phyloP scores from a whole-genome alignment of 2,329 filamentous ascomycete genomes.

The Botrytis elliptica region DNA sequence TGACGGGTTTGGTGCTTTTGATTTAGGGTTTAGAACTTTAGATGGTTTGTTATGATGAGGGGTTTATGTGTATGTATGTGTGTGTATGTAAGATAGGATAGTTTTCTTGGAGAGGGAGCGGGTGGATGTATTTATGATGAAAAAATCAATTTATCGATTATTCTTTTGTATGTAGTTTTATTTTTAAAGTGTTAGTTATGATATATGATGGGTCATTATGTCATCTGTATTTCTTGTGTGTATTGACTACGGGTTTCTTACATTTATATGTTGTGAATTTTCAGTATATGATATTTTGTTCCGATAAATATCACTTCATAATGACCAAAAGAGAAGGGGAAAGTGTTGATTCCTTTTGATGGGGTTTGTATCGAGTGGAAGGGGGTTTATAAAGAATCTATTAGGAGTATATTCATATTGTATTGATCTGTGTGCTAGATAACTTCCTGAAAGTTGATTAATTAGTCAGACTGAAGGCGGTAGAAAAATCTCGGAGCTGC shows the following conservation, averaged over 20 bases:
- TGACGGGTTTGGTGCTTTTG: conserved; percentile 7
- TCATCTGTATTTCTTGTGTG: too few species aligned
- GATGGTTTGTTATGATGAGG: background rate
- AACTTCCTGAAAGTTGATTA: background rate
- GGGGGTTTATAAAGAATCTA: rapidly evolving
- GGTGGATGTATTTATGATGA: background rate
- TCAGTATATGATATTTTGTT: rapidly evolving
- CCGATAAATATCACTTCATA: rapidly evolving
- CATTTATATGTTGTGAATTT: background rate
- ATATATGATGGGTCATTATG: background rate
- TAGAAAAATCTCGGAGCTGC: background rate
- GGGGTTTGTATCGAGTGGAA: rapidly evolving
- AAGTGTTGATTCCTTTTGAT: background rate
- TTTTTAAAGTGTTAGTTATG: background rate
- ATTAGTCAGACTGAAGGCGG: background rate
- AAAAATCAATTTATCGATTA: background rate
- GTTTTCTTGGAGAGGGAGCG: background rate
- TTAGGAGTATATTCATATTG: rapidly evolving
- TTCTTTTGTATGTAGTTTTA: background rate
- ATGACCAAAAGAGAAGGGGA: background rate
- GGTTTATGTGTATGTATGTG: background rate
- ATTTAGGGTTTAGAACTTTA: background rate
- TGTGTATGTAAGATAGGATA: background rate
- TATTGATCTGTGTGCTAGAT: background rate
- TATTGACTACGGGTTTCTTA: background rate